Evolutionary conservation across 352 stramenopile species (phyloP), one percentile per base, ranked within the genome.

Genomic region (Aphanomyces astaci): DNA sequence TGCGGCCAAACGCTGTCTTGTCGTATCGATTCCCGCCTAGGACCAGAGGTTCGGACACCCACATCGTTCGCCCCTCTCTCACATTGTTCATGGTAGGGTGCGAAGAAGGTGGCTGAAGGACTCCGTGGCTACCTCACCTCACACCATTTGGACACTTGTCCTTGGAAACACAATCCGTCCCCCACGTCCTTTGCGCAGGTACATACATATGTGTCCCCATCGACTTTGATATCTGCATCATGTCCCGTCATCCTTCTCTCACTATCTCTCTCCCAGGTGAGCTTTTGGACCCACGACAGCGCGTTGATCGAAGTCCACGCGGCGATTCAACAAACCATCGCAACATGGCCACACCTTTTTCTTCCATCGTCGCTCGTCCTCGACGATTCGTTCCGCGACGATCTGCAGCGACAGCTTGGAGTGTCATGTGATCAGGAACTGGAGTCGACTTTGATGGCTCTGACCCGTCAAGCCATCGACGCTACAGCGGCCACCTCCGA

Each of bases 61-160:
- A 0, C 30, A 43, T 4, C 19, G 24, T 32, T 64, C 55, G 5
- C n/a, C 22, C 19, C 10, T 22, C 32, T 43, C 36, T 60, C 2
- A 60, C 17, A 40, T 19, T 24, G 39, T 59, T 19, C 60, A 5
- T 32, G 4, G 13, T 31, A 68, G 62, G 62, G 62, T 13, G 62
- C 62, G 0, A 25, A 59, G 15, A 68, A 68, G 51, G 62, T 68
- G 19, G 62, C 51, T 11, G 30, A 60, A 40, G 62, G 48, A 2
- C 22, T 68, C 15, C 43, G 45, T 59, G 62, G 22, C 17, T 52
- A 52, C 30, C 33, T 68, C 39, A 68, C 62, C 10, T n/a, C 9
- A 2, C 36, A 60, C 25, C 62, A 68, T 30, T 53, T 68, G 33
- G 49, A 48, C 51, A 68, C 62, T 3, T 68, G 62, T 51, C 62